Conservation (phyloP, 768 basidiomycete genomes). For the Panaeolus cyanescens region DNA sequence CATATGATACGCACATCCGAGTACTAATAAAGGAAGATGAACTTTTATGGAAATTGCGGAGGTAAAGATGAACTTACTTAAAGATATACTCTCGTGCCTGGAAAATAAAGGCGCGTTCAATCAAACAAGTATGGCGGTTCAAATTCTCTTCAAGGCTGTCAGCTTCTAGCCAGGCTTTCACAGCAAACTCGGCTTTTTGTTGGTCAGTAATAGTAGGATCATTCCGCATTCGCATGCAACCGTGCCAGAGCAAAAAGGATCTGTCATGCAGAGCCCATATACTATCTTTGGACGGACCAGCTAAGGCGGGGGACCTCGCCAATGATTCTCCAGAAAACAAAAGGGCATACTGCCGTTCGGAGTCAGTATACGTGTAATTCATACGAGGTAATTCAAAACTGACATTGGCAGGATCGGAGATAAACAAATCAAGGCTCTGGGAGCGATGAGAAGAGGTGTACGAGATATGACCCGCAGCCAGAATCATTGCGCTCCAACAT, state of each 20-base stretch:
- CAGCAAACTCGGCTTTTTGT: conserved; percentile 63
- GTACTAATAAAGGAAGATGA: conserved; percentile 41
- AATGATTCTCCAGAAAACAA: conserved; percentile 76
- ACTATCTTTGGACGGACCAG: conserved; percentile 56
- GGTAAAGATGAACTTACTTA: conserved; percentile 53
- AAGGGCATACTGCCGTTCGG: conserved; percentile 55
- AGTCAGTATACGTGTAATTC: background rate
- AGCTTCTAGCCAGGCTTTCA: conserved; percentile 71
- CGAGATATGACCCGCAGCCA: conserved; percentile 65
- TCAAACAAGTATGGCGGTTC: conserved; percentile 62
- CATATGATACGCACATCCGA: conserved; percentile 70
- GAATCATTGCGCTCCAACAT: conserved; percentile 70
- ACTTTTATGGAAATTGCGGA: conserved; percentile 4
- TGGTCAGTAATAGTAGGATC: conserved; percentile 38
- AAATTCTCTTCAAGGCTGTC: conserved; percentile 66
- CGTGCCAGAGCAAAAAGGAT: conserved; percentile 71
- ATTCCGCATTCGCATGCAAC: conserved; percentile 64
- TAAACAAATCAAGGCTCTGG: conserved; percentile 49
- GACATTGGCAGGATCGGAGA: conserved; percentile 69
- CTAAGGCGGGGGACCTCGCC: conserved; percentile 31
- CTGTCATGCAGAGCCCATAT: conserved; percentile 78
- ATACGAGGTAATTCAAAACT: conserved; percentile 22
- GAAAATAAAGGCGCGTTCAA: conserved; percentile 70
- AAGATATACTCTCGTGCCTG: conserved; percentile 75
- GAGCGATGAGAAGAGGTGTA: conserved; percentile 51